These are phyloP conservation scores for Podaxis carcinomalis DNA, from an alignment of 768 basidiomycete species.

Conservation along the genomic window DNA sequence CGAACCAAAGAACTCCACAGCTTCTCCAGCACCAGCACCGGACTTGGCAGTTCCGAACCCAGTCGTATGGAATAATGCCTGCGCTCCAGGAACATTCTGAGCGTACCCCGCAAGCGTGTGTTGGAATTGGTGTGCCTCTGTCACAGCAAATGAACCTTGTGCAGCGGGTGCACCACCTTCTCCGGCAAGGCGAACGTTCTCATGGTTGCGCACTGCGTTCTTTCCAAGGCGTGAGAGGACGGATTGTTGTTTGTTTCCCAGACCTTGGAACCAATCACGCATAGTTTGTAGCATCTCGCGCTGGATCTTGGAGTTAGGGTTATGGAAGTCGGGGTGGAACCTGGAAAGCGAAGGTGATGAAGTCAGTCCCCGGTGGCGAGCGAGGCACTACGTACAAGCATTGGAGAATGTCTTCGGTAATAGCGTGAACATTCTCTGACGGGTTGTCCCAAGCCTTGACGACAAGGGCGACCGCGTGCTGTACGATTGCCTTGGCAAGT, in stretches of 20 bases:
- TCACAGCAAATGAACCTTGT: constrained; percentile 45
- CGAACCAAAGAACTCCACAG: constrained; percentile 25
- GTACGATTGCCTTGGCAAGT: constrained; percentile 65
- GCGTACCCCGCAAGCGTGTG: constrained; percentile 42
- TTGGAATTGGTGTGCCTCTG: constrained; percentile 46
- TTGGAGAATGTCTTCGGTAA: constrained; percentile 61
- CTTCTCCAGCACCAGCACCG: constrained; percentile 26
- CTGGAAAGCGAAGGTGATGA: constrained; percentile 27
- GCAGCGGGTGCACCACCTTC: constrained; percentile 44
- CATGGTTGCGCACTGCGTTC: constrained; percentile 64
- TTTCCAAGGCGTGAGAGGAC: constrained; percentile 57
- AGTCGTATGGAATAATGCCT: constrained; percentile 30
- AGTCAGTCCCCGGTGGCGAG: not conserved
- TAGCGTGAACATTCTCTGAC: constrained; percentile 49
- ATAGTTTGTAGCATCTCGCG: constrained; percentile 72
- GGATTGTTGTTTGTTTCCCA: constrained; percentile 43
- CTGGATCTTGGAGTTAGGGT: constrained; percentile 59
- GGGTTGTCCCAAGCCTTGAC: constrained; percentile 80
- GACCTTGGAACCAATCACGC: constrained; percentile 53
- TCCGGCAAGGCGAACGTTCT: constrained; percentile 59
- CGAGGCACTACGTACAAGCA: constrained; percentile 47
- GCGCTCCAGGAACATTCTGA: constrained; percentile 43
- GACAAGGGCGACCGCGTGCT: constrained; percentile 65
- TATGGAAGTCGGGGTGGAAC: constrained; percentile 84
- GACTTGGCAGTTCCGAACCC: constrained; percentile 22